phyloP scores from a whole-genome alignment of 768 basidiomycete genomes.

The Naganishia vishniacii region DNA sequence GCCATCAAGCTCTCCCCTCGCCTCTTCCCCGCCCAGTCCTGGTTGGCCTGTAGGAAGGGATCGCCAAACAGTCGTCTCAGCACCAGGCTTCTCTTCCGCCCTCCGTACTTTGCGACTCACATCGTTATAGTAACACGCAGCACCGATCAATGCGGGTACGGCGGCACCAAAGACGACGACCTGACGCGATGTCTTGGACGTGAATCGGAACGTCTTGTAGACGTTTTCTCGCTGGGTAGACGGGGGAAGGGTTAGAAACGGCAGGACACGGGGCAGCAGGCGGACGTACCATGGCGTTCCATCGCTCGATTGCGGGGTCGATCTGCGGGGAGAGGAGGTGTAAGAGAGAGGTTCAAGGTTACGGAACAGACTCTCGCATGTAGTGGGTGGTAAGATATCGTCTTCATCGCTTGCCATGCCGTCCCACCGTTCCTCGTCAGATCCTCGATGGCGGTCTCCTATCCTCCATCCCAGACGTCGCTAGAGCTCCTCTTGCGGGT shows the following conservation, averaged over 20 bases:
- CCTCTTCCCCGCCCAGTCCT: constrained; percentile 43
- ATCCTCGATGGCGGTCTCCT: too few species aligned
- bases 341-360: neutral
- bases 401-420: too few species aligned
- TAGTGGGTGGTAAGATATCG: neutral
- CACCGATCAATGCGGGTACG: constrained; percentile 54
- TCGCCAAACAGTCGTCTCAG: neutral
- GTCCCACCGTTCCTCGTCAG: too few species aligned
- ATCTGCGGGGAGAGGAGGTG: constrained; percentile 45
- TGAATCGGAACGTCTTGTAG: constrained; percentile 79
- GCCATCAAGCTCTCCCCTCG: constrained; percentile 25
- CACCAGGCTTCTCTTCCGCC: neutral
- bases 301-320: constrained; percentile 59
- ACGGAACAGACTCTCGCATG: neutral
- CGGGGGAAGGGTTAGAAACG: neutral
- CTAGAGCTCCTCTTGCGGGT: too few species aligned
- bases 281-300: constrained; percentile 57
- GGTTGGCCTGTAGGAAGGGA: constrained; percentile 32
- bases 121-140: constrained; percentile 34
- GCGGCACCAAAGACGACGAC: constrained; percentile 61
- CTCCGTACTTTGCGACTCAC: constrained; percentile 34
- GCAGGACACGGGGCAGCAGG: neutral
- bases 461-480: too few species aligned
- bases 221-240: constrained; percentile 69
- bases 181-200: constrained; percentile 60